Evolutionary conservation across 192 early-diverging fungal genomes (phyloP), one percentile per base, ranked within the genome.

Genomic region (Coemansia sp.): DNA sequence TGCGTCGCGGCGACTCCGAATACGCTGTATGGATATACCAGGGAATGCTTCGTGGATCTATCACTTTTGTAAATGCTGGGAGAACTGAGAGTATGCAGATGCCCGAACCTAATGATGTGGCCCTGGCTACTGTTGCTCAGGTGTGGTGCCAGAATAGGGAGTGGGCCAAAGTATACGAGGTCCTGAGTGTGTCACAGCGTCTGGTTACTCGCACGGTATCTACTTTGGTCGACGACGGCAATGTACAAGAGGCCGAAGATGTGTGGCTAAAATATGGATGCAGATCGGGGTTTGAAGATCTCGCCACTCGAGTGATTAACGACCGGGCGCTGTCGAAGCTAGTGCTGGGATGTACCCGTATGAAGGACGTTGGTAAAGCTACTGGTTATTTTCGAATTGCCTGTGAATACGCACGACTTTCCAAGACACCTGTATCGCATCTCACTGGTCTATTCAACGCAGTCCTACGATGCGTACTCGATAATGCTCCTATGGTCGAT

Each of bases 321-420:
- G 32, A 46, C 10, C 35, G 72, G n/a, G 76, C 76, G 26, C 60
- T 78, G 37, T 50, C 64, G n/a, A 73, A 73, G 37, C 67, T 78
- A 17, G 46, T 67, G 4, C 39, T 78, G 5, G 76, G 76, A 9
- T 62, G 69, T 52, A 44, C 70, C 32, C 70, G 37, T 11, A 38
- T 33, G 11, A 67, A 63, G 3, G 33, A 68, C 17, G 39, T 65
- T 0, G 67, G 62, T 4, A 61, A 55, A 7, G 71, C 76, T 5
- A 61, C 46, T 7, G 10, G 35, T 28, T 46, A 73, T 30, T 69
- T 78, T 33, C 37, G 63, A 2, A 28, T 32, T 11, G 61, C 63
- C 4, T 73, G 70, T 32, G 26, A 39, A 19, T 23, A 39, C 16
- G 26, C 42, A 19, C 9, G 17, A 21, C 49, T 13, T 3, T 33